phyloP scores from a whole-genome alignment of 2,329 filamentous ascomycete genomes.

The Onygena corvina region DNA sequence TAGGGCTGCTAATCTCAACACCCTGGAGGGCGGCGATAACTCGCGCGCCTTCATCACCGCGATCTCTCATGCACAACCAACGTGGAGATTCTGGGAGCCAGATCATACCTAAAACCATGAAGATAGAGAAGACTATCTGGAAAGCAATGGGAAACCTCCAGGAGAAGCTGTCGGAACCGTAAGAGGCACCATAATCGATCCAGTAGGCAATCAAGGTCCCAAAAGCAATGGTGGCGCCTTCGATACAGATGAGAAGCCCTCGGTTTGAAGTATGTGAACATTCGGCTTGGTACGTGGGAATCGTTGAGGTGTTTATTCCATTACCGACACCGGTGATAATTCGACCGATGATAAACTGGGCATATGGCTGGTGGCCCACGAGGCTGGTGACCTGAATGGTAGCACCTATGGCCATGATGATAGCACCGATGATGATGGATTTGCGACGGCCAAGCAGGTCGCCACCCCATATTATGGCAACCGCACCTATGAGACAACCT shows the following conservation, averaged over 20 bases:
- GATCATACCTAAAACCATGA: slow-evolving; percentile 29
- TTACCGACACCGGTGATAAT: slow-evolving; percentile 40
- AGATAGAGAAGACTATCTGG: slow-evolving; percentile 36
- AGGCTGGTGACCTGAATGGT: slow-evolving; percentile 17
- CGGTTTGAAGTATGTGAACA: slow-evolving; percentile 41
- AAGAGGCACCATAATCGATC: slow-evolving; percentile 31
- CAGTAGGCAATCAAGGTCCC: slow-evolving; percentile 38
- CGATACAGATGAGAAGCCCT: slow-evolving; percentile 46
- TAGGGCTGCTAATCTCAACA: slow-evolving; percentile 23
- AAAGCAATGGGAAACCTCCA: slow-evolving; percentile 42
- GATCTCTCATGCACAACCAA: slow-evolving; percentile 22
- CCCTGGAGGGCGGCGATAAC: slow-evolving; percentile 35
- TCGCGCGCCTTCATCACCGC: slow-evolving; percentile 33
- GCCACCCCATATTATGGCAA: slow-evolving; percentile 19
- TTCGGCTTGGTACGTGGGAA: slow-evolving; percentile 39
- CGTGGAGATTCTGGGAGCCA: slow-evolving; percentile 27
- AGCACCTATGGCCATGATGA: slow-evolving; percentile 32
- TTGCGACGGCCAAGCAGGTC: slow-evolving; percentile 22
- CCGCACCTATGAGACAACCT: slow-evolving; percentile 23
- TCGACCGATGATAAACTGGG: slow-evolving; percentile 39
- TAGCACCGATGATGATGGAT: slow-evolving; percentile 43
- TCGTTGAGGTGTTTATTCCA: slow-evolving; percentile 40
- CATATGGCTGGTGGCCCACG: slow-evolving; percentile 26
- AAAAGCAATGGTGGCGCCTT: slow-evolving; percentile 36
- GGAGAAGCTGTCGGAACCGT: slow-evolving; percentile 16